A percentile compares a stretch with the other conserved stretches of the same genome.
These are phyloP conservation scores for Thielaviopsis ethacetica DNA, from an alignment of 2,329 filamentous ascomycete genomes.

Conservation along the genomic window DNA sequence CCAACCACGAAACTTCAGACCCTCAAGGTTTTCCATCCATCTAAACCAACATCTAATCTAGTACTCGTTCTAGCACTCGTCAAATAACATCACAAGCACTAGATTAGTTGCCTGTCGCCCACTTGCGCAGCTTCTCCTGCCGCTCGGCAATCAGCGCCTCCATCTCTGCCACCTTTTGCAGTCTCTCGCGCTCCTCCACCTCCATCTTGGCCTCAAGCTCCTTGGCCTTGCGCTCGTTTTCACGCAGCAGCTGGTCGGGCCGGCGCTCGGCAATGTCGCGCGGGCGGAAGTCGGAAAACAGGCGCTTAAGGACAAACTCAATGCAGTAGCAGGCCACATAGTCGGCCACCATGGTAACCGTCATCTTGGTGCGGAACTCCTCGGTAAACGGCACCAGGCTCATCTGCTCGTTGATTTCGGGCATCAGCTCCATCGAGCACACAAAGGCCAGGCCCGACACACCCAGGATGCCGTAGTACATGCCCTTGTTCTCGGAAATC, in stretches of 20 bases:
- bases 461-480: conserved; percentile 92
- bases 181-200: conserved; percentile 28
- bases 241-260: conserved; percentile 65
- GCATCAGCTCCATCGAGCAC: conserved; percentile 87
- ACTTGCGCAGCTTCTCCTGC: conserved; percentile 30
- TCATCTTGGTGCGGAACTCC: conserved; percentile 83
- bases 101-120: conserved; percentile 22
- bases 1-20: too few relatives aligned
- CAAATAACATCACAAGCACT: too few relatives aligned
- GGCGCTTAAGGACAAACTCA: conserved; percentile 66
- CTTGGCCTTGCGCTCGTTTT: conserved; percentile 33
- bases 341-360: conserved; percentile 69
- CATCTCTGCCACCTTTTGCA: conserved; percentile 41
- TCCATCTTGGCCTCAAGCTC: conserved; percentile 24
- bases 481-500: conserved; percentile 86
- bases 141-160: conserved; percentile 40
- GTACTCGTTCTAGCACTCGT: too few relatives aligned
- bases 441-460: conserved; percentile 84
- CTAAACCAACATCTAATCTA: too few relatives aligned
- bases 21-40: too few relatives aligned
- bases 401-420: conserved; percentile 86
- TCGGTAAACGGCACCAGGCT: conserved; percentile 76
- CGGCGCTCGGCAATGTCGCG: conserved; percentile 83
- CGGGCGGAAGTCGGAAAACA: conserved; percentile 82
- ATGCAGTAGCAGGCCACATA: conserved; percentile 76